Evolutionary conservation across 2,329 filamentous ascomycete genomes (phyloP), one percentile per base, ranked within the genome.

Genomic region (Aureobasidium musti): DNA sequence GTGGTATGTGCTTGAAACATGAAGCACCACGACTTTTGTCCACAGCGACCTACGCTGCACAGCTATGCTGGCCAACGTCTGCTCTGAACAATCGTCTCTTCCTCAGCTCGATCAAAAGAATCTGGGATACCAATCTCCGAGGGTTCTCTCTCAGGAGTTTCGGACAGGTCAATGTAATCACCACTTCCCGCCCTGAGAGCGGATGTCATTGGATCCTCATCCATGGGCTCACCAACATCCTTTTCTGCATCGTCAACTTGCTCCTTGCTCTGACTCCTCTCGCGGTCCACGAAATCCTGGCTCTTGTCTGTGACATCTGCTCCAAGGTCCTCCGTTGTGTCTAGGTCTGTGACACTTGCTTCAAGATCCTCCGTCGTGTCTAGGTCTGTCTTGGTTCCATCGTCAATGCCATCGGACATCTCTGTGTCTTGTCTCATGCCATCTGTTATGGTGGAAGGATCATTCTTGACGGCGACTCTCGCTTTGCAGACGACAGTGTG

Each of bases 401-500:
- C 28, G 17, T 33, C 26, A 17, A 19, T 21, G 10, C 11, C 19
- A 1, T 33, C 57, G 35, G 39, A 26, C 19, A 17, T 28, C 41
- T 61, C 37, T 19, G 8, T 28, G 11, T 63, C 60, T 26, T 49
- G 19, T 49, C 39, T 14, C 11, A 19, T 41, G 13, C 2, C 17
- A n/a, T 49, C 21, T 14, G 45, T 26, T 8, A 49, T 49, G 21
- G 11, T 26, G 21, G 43, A 21, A 1, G 26, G 3, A 26, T 28
- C 26, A 17, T 2, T 5, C 13, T 7, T 14, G 39, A 56, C 63
- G 2, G 39, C 28, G 30, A 65, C 63, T 41, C 49, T 50, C n/a
- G 63, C 53, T 23, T 65, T 59, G 43, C 41, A 57, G 41, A 56
- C 21, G n/a, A 57, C 41, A 1, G 41, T 65, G 13, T 14, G n/a